Percentiles rank a stretch among this genome's conserved stretches.
Evolutionary conservation across 495 filamentous ascomycete species (phyloP).

Genomic region (Penicillium turbatum): DNA sequence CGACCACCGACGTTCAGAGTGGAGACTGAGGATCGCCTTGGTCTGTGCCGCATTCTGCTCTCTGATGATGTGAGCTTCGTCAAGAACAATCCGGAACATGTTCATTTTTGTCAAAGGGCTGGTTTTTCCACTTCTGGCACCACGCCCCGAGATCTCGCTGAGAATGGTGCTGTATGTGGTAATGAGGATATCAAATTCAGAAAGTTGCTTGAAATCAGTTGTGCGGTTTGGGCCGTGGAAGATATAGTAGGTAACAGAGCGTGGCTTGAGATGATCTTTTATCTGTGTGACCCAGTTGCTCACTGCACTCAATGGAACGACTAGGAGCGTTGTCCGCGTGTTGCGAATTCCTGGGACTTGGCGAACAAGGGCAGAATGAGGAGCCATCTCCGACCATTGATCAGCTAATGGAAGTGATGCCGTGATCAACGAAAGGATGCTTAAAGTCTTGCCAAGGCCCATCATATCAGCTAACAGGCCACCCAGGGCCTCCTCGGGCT

Average conservation of each 20-base stretch:
- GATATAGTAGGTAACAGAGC: slow-evolving; percentile 61
- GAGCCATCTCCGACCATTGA: slow-evolving; percentile 44
- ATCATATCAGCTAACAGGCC: slow-evolving; percentile 98
- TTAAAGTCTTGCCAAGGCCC: slow-evolving; percentile 93
- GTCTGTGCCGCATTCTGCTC: slow-evolving; percentile 76
- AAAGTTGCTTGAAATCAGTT: slow-evolving; percentile 61
- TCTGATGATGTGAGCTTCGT: slow-evolving; percentile 93
- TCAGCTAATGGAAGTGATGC: slow-evolving; percentile 55
- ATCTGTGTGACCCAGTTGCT: slow-evolving; percentile 92
- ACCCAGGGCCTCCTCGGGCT: slow-evolving; percentile 68
- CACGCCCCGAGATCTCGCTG: slow-evolving; percentile 63
- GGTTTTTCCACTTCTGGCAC: slow-evolving; percentile 49
- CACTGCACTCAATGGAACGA: slow-evolving; percentile 85
- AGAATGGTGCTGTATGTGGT: slow-evolving; percentile 89
- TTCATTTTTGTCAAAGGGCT: slow-evolving; percentile 70
- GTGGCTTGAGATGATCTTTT: slow-evolving; percentile 65
- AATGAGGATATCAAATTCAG: slow-evolving; percentile 75
- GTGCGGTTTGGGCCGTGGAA: slow-evolving; percentile 79
- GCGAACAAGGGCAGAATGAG: slow-evolving; percentile 26
- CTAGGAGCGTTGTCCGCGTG: slow-evolving; percentile 74
- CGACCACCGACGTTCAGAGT: slow-evolving; percentile 84
- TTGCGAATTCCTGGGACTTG: slow-evolving; percentile 54
- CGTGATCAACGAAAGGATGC: slow-evolving; percentile 72
- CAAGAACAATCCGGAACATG: slow-evolving; percentile 94
- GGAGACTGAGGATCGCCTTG: slow-evolving; percentile 76